These are phyloP conservation scores for Podospora conica DNA, from an alignment of 495 filamentous ascomycete genomes.

Conservation along the genomic window DNA sequence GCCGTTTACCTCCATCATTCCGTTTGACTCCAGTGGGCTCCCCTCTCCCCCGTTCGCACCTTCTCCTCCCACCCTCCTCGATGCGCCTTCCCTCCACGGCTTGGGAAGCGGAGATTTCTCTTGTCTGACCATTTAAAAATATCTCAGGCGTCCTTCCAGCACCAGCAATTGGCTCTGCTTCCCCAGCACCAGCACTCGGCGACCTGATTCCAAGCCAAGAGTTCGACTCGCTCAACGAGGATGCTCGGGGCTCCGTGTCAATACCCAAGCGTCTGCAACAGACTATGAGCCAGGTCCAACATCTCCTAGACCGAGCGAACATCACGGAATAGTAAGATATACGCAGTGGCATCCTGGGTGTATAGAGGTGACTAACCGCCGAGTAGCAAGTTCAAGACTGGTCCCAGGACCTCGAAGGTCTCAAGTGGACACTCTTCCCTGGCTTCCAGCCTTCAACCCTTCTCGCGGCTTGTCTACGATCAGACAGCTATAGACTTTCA, in stretches of 20 bases:
- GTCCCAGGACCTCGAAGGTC: constrained; percentile 23
- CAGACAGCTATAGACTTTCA: constrained; percentile 33
- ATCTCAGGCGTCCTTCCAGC: constrained; percentile 60
- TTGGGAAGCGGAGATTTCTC: constrained; percentile 4
- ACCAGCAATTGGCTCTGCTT: constrained; percentile 51
- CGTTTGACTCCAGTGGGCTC: constrained; percentile 71
- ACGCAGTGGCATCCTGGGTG: background rate
- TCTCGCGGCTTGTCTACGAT: constrained; percentile 42
- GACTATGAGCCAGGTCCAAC: constrained; percentile 59
- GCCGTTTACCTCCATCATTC: constrained; percentile 80
- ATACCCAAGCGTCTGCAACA: constrained; percentile 38
- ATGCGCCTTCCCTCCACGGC: background rate
- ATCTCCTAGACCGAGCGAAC: constrained; percentile 59
- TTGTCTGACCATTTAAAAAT: background rate
- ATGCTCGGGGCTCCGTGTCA: constrained; percentile 34
- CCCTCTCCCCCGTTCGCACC: background rate
- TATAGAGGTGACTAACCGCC: constrained; percentile 9
- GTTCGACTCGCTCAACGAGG: constrained; percentile 47
- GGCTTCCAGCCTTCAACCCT: constrained; percentile 32
- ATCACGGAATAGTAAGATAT: constrained; percentile 65
- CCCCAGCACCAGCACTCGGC: constrained; percentile 40
- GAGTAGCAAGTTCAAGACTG: constrained; percentile 63
- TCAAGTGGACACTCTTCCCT: constrained; percentile 14
- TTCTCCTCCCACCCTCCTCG: background rate
- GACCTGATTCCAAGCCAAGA: constrained; percentile 41